These are phyloP conservation scores for Nadsonia starkeyi-henricii DNA, from an alignment of 1,139 yeast genomes.

Conservation along the genomic window DNA sequence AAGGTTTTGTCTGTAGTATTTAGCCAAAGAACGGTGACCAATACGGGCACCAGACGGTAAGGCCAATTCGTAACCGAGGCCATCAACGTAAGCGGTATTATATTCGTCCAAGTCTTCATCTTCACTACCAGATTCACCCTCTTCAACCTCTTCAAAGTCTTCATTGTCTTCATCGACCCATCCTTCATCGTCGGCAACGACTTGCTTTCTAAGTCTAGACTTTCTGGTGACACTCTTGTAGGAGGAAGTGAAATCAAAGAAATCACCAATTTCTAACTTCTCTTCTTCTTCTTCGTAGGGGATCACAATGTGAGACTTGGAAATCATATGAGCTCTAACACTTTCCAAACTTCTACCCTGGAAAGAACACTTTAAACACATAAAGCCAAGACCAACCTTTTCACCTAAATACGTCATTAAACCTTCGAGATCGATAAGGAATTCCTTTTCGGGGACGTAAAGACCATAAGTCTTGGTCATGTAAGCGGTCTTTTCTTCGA, in stretches of 20 bases:
- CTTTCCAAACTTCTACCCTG: constrained; percentile 77
- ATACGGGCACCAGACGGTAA: constrained; percentile 77
- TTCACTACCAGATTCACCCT: constrained; percentile 32
- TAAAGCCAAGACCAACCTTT: constrained; percentile 71
- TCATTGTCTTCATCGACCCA: constrained; percentile 34
- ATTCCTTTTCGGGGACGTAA: constrained; percentile 71
- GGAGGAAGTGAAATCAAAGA: constrained; percentile 71
- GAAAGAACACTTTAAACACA: constrained; percentile 71
- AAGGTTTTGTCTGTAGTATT: constrained; percentile 75
- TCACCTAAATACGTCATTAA: constrained; percentile 64
- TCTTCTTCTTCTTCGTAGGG: constrained; percentile 83
- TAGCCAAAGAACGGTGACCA: constrained; percentile 79
- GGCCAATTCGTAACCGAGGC: constrained; percentile 63
- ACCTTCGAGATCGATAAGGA: constrained; percentile 55
- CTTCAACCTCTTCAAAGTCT: constrained; percentile 26
- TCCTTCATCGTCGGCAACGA: constrained; percentile 27
- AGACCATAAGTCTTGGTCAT: constrained; percentile 72
- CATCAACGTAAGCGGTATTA: constrained; percentile 32
- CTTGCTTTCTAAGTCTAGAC: constrained; percentile 16
- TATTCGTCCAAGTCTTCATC: constrained; percentile 32
- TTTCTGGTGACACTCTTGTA: constrained; percentile 26
- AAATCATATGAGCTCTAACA: constrained; percentile 77
- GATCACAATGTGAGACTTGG: constrained; percentile 75
- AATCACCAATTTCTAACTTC: constrained; percentile 64
- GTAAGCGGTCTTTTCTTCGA: constrained; percentile 59